These are phyloP conservation scores for Xerocomellus amylosporus DNA, from an alignment of 768 basidiomycete genomes.

Conservation along the genomic window DNA sequence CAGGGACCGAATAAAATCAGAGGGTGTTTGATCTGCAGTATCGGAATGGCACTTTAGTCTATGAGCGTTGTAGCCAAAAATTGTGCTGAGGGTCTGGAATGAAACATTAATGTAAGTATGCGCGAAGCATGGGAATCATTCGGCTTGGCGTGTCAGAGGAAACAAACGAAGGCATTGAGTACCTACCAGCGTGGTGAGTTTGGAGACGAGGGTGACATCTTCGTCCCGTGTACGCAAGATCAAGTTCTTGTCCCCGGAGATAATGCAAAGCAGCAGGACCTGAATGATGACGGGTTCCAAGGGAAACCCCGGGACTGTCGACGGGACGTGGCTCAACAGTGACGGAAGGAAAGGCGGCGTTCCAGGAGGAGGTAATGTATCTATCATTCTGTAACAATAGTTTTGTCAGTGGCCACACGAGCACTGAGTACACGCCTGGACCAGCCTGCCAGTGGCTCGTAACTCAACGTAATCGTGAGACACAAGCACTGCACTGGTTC, in stretches of 20 bases:
- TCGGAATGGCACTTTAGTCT: conserved; percentile 48
- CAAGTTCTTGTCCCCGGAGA: conserved; percentile 60
- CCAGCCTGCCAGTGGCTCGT: too few relatives aligned
- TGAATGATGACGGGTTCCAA: conserved; percentile 63
- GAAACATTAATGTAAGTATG: conserved; percentile 6
- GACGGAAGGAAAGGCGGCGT: conserved; percentile 49
- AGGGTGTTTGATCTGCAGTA: conserved; percentile 16
- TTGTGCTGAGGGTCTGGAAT: conserved; percentile 51
- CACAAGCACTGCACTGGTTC: conserved; percentile 25
- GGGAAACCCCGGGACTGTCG: conserved; percentile 47
- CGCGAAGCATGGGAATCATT: conserved; percentile 5
- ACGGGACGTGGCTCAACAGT: conserved; percentile 45
- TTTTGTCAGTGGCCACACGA: not conserved
- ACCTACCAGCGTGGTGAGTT: conserved; percentile 54
- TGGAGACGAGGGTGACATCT: conserved; percentile 58
- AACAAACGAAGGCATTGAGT: not conserved
- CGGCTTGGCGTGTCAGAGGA: conserved; percentile 2
- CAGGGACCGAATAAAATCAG: conserved; percentile 36
- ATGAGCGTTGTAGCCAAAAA: conserved; percentile 60
- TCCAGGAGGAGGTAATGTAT: conserved; percentile 38
- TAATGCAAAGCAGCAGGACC: conserved; percentile 61
- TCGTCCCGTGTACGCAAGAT: conserved; percentile 64
- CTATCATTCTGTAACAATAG: conserved; percentile 12
- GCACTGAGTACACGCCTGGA: too few relatives aligned
- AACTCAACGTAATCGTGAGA: conserved; percentile 1